Conservation (phyloP, 225 moss, liverwort and hornwort genomes). For the Pseudoscleropodium purum region DNA sequence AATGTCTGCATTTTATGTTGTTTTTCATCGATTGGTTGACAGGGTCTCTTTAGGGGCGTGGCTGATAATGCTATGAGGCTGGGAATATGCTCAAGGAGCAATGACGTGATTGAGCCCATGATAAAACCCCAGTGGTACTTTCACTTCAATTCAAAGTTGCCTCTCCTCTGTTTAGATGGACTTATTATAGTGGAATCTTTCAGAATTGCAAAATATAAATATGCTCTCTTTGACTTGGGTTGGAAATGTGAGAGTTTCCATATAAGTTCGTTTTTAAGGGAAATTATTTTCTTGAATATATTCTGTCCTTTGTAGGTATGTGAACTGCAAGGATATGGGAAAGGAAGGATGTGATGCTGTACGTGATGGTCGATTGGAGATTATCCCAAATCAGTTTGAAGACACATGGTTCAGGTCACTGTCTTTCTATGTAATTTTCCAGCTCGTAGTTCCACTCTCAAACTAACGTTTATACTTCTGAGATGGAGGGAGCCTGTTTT, state of each 20-base stretch:
- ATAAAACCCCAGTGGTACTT: constrained; percentile 89
- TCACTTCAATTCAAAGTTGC: neutral
- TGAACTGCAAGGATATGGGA: constrained; percentile 69
- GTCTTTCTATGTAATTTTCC: neutral
- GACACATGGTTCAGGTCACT: constrained; percentile 94
- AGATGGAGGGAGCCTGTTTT: neutral
- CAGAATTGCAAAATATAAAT: neutral
- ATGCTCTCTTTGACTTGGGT: neutral
- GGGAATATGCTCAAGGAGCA: constrained; percentile 82
- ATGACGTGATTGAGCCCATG: constrained; percentile 88
- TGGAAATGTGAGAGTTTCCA: neutral
- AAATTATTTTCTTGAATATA: neutral
- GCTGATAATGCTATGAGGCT: constrained; percentile 83
- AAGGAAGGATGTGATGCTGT: constrained; percentile 71
- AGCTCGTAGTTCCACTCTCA: neutral
- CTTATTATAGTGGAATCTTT: neutral
- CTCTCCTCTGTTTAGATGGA: neutral
- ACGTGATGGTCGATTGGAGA: constrained; percentile 63
- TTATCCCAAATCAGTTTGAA: constrained; percentile 64
- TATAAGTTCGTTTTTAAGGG: neutral
- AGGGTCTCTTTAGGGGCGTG: constrained; percentile 75
- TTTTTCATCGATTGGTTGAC: constrained; percentile 3
- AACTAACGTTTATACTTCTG: neutral
- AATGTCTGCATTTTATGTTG: neutral
- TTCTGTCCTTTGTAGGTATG: constrained; percentile 32